Evolutionary conservation across 768 basidiomycete genomes (phyloP), one percentile per base, ranked within the genome.

Genomic region (Boletus pseudo-olivaceus): DNA sequence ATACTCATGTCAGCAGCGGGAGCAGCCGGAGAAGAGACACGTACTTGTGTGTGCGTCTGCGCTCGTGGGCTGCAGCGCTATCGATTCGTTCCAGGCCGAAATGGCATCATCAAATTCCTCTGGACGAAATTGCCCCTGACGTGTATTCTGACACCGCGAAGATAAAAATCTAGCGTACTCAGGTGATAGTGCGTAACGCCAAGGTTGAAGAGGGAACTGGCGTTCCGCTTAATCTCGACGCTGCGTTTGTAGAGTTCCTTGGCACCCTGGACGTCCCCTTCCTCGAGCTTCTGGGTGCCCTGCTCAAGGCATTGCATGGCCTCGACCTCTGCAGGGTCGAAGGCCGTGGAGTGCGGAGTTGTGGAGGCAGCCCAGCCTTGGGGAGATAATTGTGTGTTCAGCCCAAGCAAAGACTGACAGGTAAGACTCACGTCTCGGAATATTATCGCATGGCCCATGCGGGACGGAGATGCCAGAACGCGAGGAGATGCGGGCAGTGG

Each of bases 51-150:
- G 92, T 30, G 90, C 83, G 68, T 93, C 91, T 26, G 92, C 80
- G 63, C 88, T 92, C 50, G 85, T 81, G 34, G 92, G 92, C 60
- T 93, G 88, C 40, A 93, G 72, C 23, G 79, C 71, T 54, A 93
- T 90, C 4, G 88, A 88, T 62, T 90, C 88, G 58, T 91, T 88
- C 92, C 92, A 94, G 33, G 87, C 83, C 38, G 82, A 73, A 57
- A 94, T 93, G 30, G 92, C 92, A 33, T 88, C 83, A 62, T 91
- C 87, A 68, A 85, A 94, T 67, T 93, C 88, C 82, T 93, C 91
- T 94, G 53, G 35, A 57, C 37, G 51, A 56, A 53, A 51, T 40
- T 53, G 41, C 44, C 35, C 57, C 59, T 45, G 62, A 58, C 47
- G 55, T 51, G 49, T 52, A 30, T 44, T 60, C 61, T 59, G 46